Base-by-base conservation (phyloP, 192 early-diverging fungal genomes). In the Dissophora ornata region DNA sequence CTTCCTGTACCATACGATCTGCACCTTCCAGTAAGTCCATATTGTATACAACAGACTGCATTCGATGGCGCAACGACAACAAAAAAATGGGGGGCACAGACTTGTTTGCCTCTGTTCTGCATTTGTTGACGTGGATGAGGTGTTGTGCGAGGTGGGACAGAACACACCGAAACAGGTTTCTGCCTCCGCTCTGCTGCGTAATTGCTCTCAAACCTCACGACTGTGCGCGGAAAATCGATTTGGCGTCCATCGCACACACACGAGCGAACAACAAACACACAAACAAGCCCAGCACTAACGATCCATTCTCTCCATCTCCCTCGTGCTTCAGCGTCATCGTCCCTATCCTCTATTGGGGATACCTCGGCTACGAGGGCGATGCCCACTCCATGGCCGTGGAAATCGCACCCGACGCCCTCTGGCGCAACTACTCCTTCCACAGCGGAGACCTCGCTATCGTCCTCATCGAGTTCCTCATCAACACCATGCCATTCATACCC, bases 1-100 rank as follows among this genome's bases (percentile, higher is more conserved):
- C 51, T 77, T 77, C 53, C 53, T 77, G 45, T 77, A 77, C 58
- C 73, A 77, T 38, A 77, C 64, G n/a, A 51, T 77, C 42, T 77
- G 73, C 52, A 77, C 73, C 7, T 67, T 77, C 46, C 73, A 77
- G 73, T 77, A 77, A 77, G 73, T 38, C 36, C 36, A 38, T 38
- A 6, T 49, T 12, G 54, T 13, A 57, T 4, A 33, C 4, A 57
- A 21, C 21, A 12, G 4, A 4, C 30, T 10, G 16, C n/a, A n/a
- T n/a, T n/a, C n/a, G n/a, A n/a, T n/a, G n/a, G n/a, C n/a, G n/a
- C n/a, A n/a, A n/a, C n/a, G n/a, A n/a, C n/a, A n/a, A n/a, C n/a
- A n/a, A n/a, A n/a, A n/a, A n/a, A n/a, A n/a, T n/a, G n/a, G n/a
- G n/a, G n/a, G n/a, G n/a, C n/a, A n/a, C n/a, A n/a, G n/a, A n/a